Conservation (phyloP, 768 basidiomycete species). For the Mycena rosella region DNA sequence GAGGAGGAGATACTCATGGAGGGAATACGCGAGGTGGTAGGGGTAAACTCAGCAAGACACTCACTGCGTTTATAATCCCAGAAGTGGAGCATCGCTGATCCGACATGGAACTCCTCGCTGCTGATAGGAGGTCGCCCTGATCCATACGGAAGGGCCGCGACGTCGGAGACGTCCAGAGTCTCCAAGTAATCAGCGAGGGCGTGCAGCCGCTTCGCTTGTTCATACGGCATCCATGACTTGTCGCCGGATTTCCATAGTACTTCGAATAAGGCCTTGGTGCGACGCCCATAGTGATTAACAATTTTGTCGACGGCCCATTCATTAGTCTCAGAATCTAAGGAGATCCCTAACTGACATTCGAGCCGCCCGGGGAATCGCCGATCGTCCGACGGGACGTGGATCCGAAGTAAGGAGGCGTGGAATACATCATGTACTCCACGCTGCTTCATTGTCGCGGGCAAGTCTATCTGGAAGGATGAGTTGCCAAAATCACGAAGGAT, state of each 20-base stretch:
- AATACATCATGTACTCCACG: slow-evolving; percentile 18
- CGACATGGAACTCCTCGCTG: no score
- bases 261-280: slow-evolving; percentile 40
- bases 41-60: no score
- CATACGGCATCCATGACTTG: slow-evolving; percentile 47
- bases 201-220: slow-evolving; percentile 38
- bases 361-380: neutral
- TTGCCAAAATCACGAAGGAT: slow-evolving; percentile 33
- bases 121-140: no score
- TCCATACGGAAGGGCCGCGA: neutral
- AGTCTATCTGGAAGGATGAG: slow-evolving; percentile 34
- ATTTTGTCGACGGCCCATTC: slow-evolving; percentile 45
- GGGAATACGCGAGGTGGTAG: no score
- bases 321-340: neutral
- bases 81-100: no score
- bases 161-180: slow-evolving; percentile 38
- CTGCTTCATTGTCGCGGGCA: slow-evolving; percentile 37
- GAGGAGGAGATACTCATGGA: no score
- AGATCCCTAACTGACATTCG: neutral
- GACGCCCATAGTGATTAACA: slow-evolving; percentile 37
- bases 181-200: slow-evolving; percentile 46
- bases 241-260: slow-evolving; percentile 47
- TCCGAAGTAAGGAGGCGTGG: slow-evolving; percentile 47
- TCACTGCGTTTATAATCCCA: no score
- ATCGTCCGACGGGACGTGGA: slow-evolving; percentile 51